Base-by-base conservation (phyloP, 2,329 filamentous ascomycete species). In the Pseudopyricularia cyperi region DNA sequence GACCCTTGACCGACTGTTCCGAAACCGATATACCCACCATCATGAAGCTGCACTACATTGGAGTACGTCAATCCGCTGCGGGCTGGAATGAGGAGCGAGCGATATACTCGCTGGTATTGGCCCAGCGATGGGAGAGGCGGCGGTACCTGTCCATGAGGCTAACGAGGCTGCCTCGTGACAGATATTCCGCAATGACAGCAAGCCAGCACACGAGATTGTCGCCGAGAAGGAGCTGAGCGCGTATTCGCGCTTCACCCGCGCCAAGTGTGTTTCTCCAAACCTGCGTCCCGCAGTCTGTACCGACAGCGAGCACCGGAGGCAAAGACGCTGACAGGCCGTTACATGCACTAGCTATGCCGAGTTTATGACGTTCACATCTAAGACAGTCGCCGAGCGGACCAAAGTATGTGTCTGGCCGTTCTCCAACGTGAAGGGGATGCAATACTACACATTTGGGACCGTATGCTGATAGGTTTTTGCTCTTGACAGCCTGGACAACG, bases 31-130 rank as follows among this genome's bases (percentile, higher is more conserved):
- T 17, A 7, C 6, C 37, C 50, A 65, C 65, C 69, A 82, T 61
- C 65, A 91, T 91, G 87, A 91, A 90, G 80, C 73, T 93, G 68
- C 77, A 86, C 68, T 93, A 93, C 70, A 88, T 94, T 65, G 88
- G 87, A 62, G 88, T 93, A 82, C 57, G 82, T 65, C 44, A 42
- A 28, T 26, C 22, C 12, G 39, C 22, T 22, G 15, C 24, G 12
- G 11, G 12, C 19, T 12, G 19, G 22, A 44, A 26, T 7, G 8
- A 24, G 12, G 19, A 26, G 8, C n/a, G 24, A 7, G 1, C 7
- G 6, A 26, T 44, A 26, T 19, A 6, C 5, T 12, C 39, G 14
- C 12, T 5, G 19, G 12, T 24, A 24, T 14, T 7, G 24, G 24
- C 22, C 15, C 3, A 24, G 39, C 19, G 6, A 24, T 11, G 24